Percentiles rank a stretch among this genome's conserved stretches.
phyloP scores from a whole-genome alignment of 345 rosid species.

The Salix caprea region DNA sequence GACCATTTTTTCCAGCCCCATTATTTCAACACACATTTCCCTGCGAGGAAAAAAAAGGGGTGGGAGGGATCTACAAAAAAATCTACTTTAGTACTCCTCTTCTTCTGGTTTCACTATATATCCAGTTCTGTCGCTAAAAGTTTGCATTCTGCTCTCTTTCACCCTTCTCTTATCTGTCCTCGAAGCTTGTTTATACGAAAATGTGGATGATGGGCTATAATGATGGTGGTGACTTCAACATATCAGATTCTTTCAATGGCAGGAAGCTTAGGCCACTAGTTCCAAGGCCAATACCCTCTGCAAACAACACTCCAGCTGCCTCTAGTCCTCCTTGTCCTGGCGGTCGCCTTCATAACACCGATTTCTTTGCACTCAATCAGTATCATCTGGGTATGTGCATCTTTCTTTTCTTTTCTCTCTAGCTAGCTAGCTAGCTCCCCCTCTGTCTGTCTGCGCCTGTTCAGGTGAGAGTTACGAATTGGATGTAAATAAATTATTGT shows the following conservation, averaged over 20 bases:
- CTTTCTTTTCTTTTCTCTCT: slow-evolving; percentile 1
- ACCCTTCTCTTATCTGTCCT: not conserved
- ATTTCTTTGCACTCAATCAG: slow-evolving; percentile 54
- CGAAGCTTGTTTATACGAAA: not conserved
- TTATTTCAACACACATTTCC: slow-evolving; percentile 9
- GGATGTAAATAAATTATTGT: not conserved
- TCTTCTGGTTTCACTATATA: not conserved
- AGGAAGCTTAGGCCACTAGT: slow-evolving; percentile 78
- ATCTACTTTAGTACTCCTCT: not conserved
- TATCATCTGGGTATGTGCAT: slow-evolving; percentile 39
- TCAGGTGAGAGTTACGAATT: not conserved
- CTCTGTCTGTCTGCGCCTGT: not conserved
- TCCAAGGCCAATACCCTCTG: slow-evolving; percentile 54
- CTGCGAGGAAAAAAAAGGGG: not conserved
- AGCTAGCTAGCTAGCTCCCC: not conserved
- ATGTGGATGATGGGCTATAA: slow-evolving; percentile 96
- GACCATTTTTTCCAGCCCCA: slow-evolving; percentile 1
- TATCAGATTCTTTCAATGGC: slow-evolving; percentile 53
- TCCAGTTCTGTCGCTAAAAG: not conserved
- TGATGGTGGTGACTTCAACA: slow-evolving; percentile 60
- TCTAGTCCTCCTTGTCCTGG: slow-evolving; percentile 23
- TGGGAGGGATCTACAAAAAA: not conserved
- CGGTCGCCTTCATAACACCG: slow-evolving; percentile 37
- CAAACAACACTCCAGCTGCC: slow-evolving; percentile 23
- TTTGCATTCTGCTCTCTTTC: not conserved